Evolutionary conservation across 495 filamentous ascomycete genomes (phyloP).

Genomic region (Lophiotrema nucula): DNA sequence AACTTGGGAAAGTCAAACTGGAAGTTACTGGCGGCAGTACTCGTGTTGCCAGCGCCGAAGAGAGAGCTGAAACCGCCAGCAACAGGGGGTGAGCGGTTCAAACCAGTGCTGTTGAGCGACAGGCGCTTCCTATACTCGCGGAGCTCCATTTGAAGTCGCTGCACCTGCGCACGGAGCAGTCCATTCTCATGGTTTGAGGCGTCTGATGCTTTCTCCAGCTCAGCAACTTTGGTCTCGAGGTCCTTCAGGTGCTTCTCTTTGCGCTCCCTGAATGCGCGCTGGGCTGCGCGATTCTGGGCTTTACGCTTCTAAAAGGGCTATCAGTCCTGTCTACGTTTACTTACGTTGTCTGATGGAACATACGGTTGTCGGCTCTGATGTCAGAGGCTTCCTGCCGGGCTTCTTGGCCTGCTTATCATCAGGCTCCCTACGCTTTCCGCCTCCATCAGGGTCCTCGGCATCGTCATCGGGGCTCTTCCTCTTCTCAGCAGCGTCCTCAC

Average conservation of each 20-base stretch:
- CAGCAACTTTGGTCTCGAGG: slow-evolving; percentile 88
- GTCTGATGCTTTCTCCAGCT: slow-evolving; percentile 85
- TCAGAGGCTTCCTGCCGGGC: slow-evolving; percentile 92
- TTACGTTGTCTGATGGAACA: slow-evolving; percentile 41
- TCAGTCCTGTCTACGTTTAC: too few relatives aligned
- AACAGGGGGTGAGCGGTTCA: slow-evolving; percentile 46
- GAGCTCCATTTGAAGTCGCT: slow-evolving; percentile 80
- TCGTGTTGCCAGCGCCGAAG: slow-evolving; percentile 14
- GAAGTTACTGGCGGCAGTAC: slow-evolving; percentile 62
- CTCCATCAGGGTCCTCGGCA: slow-evolving; percentile 53
- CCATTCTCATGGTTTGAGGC: slow-evolving; percentile 82
- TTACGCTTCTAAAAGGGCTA: slow-evolving; percentile 81
- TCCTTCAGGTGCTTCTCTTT: slow-evolving; percentile 98
- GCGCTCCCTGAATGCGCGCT: slow-evolving; percentile 93
- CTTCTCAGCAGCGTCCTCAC: slow-evolving; percentile 74
- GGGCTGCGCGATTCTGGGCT: slow-evolving; percentile 94
- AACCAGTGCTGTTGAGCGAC: slow-evolving; percentile 54
- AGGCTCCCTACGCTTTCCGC: slow-evolving; percentile 77
- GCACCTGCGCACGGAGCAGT: slow-evolving; percentile 78
- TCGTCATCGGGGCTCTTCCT: slow-evolving; percentile 70
- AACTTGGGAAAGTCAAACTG: slow-evolving; percentile 95
- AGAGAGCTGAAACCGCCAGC: slow-evolving; percentile 25
- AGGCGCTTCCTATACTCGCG: slow-evolving; percentile 86
- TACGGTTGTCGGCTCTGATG: slow-evolving; percentile 93
- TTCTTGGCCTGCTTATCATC: slow-evolving; percentile 83